Percentiles rank a stretch among this genome's conserved stretches.
Conservation (phyloP, 2,329 filamentous ascomycete genomes). For the Clonostachys rosea region DNA sequence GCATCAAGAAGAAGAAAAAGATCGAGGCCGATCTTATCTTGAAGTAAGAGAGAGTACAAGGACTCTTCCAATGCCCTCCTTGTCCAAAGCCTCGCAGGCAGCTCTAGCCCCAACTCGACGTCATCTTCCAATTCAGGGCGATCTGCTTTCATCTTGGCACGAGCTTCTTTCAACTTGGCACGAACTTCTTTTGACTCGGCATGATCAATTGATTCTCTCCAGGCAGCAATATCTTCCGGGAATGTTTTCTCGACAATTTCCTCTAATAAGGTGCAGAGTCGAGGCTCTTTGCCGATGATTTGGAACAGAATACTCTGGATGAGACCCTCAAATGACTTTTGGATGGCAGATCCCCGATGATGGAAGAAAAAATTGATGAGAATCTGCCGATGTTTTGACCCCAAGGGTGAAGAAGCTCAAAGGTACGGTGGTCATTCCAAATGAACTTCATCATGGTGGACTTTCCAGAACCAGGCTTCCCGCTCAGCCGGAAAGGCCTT, state of each 20-base stretch:
- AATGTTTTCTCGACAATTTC: no score
- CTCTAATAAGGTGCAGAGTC: no score
- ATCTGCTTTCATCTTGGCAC: no score
- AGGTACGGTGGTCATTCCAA: neutral
- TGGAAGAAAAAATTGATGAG: neutral
- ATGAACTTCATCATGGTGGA: constrained; percentile 30
- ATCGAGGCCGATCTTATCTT: neutral
- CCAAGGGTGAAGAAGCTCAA: neutral
- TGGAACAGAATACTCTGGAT: neutral
- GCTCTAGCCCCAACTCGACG: no score
- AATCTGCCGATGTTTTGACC: neutral
- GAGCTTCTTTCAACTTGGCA: no score
- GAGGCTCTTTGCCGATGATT: neutral
- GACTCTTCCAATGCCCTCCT: neutral
- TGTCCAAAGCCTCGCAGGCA: no score
- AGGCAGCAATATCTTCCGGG: no score
- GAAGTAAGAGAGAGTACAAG: no score
- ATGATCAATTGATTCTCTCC: no score
- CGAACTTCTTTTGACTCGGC: no score
- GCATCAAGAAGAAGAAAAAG: neutral
- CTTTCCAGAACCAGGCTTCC: constrained; percentile 24
- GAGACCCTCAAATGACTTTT: constrained; percentile 1
- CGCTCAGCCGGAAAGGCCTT: constrained; percentile 7
- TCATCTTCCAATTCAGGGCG: no score
- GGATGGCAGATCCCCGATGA: neutral